phyloP scores from a whole-genome alignment of 1,284 basidiomycete species.

The Trichosporon coremiiforme region DNA sequence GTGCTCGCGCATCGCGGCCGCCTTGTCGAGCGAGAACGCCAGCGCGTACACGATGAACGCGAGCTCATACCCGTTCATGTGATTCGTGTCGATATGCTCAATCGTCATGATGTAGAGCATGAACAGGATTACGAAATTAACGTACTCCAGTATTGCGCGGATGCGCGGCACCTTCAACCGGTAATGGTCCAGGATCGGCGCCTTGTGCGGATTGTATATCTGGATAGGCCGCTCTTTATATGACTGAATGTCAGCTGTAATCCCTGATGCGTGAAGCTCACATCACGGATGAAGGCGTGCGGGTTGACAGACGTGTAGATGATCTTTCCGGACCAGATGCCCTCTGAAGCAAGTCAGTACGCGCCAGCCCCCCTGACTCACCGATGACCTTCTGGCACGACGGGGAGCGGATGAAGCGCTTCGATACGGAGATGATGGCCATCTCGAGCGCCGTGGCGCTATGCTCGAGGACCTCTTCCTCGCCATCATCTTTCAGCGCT shows the following conservation, averaged over 20 bases:
- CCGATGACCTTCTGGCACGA: conserved; percentile 84
- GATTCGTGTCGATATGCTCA: conserved; percentile 67
- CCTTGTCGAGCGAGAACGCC: conserved; percentile 84
- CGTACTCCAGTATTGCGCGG: conserved; percentile 82
- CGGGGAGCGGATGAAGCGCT: conserved; percentile 80
- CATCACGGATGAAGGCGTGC: conserved; percentile 82
- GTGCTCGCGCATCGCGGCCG: conserved; percentile 92
- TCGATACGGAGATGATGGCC: conserved; percentile 81
- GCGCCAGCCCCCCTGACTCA: conserved; percentile 31
- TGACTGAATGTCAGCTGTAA: conserved; percentile 61
- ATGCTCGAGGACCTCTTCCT: conserved; percentile 70
- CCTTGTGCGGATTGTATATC: conserved; percentile 90
- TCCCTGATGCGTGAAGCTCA: conserved; percentile 53
- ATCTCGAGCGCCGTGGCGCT: conserved; percentile 88
- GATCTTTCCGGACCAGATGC: conserved; percentile 68
- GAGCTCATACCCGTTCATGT: conserved; percentile 67
- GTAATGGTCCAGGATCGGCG: conserved; percentile 89
- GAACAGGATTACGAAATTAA: conserved; percentile 80
- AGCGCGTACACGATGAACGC: conserved; percentile 81
- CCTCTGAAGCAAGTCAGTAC: conserved; percentile 49
- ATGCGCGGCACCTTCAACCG: conserved; percentile 92
- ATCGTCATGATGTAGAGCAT: conserved; percentile 79
- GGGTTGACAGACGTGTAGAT: conserved; percentile 84
- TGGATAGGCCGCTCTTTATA: conserved; percentile 90
- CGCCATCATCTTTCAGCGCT: conserved; percentile 66